Base-by-base conservation (phyloP, 176 grass and related monocot genomes). In the Avena insularis region DNA sequence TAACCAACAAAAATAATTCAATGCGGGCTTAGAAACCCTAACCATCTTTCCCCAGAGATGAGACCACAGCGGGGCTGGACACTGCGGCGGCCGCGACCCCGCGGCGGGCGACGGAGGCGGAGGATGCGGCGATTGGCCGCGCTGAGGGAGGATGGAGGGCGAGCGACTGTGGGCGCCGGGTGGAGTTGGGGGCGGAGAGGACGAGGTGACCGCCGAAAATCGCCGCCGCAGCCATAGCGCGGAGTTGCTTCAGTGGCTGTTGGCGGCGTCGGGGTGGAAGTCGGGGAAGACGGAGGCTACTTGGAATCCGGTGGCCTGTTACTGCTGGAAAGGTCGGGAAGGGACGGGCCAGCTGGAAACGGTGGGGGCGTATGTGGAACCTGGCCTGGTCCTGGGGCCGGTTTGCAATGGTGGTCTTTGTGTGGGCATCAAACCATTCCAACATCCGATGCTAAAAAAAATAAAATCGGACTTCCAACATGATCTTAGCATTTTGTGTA, bases 11-110 rank as follows among this genome's bases (percentile, higher is more conserved):
- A 56, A 76, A 46, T 9, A 16, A 47, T 57, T 71, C 29, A 81
- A 72, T 63, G 62, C 12, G 62, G 77, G 23, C 31, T n/a, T 5
- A 84, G 21, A 82, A 56, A 53, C 33, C 19, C 78, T 82, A 71
- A 91, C 90, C 90, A 27, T 82, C 71, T 82, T 88, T 88, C 55
- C 71, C 71, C 0, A 65, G 10, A 19, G 62, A 90, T 45, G 70
- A 75, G 0, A 56, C 23, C 36, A 51, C 77, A 14, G 85, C 21
- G 29, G 86, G 80, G 64, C 62, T 80, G 36, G 86, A 78, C 46
- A 91, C 85, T 20, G 79, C 80, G 71, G 90, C 87, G 75, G 46
- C 57, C 11, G 54, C 74, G 63, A 73, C 58, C 50, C 77, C 56
- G 56, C 77, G 84, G 73, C 83, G 84, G 77, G 60, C 50, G 4